Evolutionary conservation across 441 rosid genomes (phyloP), one percentile per base, ranked within the genome.

Genomic region (Adansonia rubrostipa): DNA sequence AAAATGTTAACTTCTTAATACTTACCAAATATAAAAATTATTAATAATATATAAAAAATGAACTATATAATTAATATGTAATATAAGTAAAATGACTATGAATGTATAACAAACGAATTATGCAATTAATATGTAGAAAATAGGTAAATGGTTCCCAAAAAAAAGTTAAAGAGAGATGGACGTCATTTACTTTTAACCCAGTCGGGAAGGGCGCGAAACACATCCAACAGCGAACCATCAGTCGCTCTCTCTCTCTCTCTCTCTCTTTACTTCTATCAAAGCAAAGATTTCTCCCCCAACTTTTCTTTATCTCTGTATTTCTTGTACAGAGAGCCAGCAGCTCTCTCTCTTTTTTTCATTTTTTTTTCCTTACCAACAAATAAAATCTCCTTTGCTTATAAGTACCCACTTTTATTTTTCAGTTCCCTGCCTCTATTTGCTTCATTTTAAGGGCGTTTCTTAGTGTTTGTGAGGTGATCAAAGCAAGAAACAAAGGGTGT

Each of bases 321-420:
- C 75, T 80, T 78, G 82, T 80, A 80, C 83, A 78, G 81, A 76
- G 82, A 47, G 82, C 82, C 82, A 2, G 33, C 33, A 28, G 33
- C 71, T 47, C 9, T 57, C 17, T 9, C 9, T 62, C n/a, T 28
- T 28, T 28, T 28, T 28, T 28, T 28, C 33, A 1, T 28, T 28
- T 5, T 70, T 20, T 17, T 1, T 8, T 36, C 51, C 10, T 28
- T 47, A 20, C 50, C 15, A 64, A n/a, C 75, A 73, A 17, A 24
- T 42, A 54, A 67, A 24, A 40, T 42, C 57, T 73, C 28, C 33
- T 48, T 69, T 73, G 22, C 17, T 2, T 44, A 2, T 44, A 68
- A 14, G 53, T 56, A 44, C 10, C 45, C 22, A 19, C 64, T 65
- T 4, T 40, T 60, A 17, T 9, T 22, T 1, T 78, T 42, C 33